Base-by-base conservation (phyloP, 805 yeast genomes). In the Saccharomycopsis sp. region DNA sequence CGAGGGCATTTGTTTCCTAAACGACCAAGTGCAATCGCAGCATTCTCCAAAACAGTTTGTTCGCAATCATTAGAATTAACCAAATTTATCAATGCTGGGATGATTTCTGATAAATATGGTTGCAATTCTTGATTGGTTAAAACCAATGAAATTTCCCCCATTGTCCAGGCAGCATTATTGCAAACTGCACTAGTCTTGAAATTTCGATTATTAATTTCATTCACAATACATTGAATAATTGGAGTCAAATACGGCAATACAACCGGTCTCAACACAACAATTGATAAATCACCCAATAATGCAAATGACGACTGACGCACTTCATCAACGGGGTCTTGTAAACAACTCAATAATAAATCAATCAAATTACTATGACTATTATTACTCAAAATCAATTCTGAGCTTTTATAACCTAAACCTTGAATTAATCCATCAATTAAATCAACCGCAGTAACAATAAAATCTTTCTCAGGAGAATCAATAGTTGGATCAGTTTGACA, bases 241-340 rank as follows among this genome's bases (percentile, higher is more conserved):
- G 73, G 71, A 51, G 70, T 69, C 48, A 77, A 55, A 50, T 64
- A 62, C 5, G 79, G 77, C 29, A 54, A 63, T 14, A 77, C 71
- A 19, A 75, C 61, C 33, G 66, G 55, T 44, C 69, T 67, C 55
- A 70, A 54, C 24, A 76, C 66, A 59, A 61, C 72, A 51, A 80
- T 86, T 7, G 89, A 84, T 61, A 93, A 70, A 62, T 93, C 98
- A 22, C 98, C 98, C 14, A 90, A 58, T 26, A 93, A 65, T 0
- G 97, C 97, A 65, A 80, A 87, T 0, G 90, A 86, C 47, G 87
- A 77, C 63, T 93, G 98, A 52, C 97, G 75, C n/a, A 93, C 96
- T 60, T 93, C 97, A 51, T 79, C 79, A 21, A 71, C 74, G 3
- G 77, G 73, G 59, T 87, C 95, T 51, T 80, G 82, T 52, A 87